phyloP scores from a whole-genome alignment of 2,329 filamentous ascomycete genomes.

The Monilinia polystroma region DNA sequence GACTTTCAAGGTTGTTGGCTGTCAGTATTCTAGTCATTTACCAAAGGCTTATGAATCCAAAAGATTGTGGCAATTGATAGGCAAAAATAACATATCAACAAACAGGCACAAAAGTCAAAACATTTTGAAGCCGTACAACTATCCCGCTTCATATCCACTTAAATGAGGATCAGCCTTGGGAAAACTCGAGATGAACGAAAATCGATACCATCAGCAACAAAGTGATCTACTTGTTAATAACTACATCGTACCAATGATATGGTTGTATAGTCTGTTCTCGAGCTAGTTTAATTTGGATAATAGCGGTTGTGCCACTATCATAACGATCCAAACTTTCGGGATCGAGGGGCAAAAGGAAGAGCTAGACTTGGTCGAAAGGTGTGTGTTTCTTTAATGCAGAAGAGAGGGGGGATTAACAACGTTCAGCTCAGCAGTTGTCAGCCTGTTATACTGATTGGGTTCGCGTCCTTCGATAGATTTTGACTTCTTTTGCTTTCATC shows the following conservation, averaged over 20 bases:
- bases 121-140: background rate
- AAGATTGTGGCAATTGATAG: slow-evolving; percentile 1
- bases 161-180: background rate
- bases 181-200: background rate
- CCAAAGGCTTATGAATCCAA: background rate
- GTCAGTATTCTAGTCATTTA: background rate
- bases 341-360: no score
- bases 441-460: background rate
- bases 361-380: background rate
- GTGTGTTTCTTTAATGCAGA: background rate
- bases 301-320: background rate
- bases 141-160: background rate
- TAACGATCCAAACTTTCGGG: background rate
- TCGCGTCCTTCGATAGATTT: background rate
- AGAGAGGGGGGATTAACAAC: background rate
- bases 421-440: background rate
- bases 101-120: background rate
- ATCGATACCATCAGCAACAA: background rate
- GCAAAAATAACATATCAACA: background rate
- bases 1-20: background rate
- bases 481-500: background rate
- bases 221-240: background rate
- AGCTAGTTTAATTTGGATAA: background rate
- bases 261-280: background rate
- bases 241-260: background rate